Percentiles rank a stretch among this genome's conserved stretches.
Conservation (phyloP, 768 basidiomycete genomes). For the Paxillus rubicundulus region DNA sequence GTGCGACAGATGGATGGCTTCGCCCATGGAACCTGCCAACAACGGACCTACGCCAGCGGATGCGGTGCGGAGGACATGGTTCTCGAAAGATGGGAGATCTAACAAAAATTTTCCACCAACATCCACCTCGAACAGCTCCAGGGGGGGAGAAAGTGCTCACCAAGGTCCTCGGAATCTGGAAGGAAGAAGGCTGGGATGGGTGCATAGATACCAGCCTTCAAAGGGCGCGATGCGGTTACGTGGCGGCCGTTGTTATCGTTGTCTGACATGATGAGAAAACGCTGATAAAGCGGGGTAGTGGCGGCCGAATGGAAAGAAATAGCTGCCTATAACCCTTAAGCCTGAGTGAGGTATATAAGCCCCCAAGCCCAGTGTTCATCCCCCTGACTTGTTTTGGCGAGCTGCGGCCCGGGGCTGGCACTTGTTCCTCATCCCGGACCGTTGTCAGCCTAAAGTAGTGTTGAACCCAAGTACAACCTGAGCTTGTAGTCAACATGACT, state of each 20-base stretch:
- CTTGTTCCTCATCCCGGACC: background rate
- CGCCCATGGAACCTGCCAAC: slow-evolving; percentile 82
- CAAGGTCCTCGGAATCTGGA: slow-evolving; percentile 74
- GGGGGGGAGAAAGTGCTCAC: slow-evolving; percentile 42
- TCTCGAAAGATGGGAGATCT: slow-evolving; percentile 67
- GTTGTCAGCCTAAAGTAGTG: background rate
- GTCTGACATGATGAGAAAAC: slow-evolving; percentile 35
- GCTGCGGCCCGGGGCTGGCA: slow-evolving; percentile 1
- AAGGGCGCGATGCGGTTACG: slow-evolving; percentile 42
- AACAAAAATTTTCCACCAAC: slow-evolving; percentile 4
- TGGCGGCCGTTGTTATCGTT: slow-evolving; percentile 26
- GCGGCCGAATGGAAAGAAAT: background rate
- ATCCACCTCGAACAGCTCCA: slow-evolving; percentile 2
- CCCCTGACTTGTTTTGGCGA: background rate
- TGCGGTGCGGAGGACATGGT: slow-evolving; percentile 64
- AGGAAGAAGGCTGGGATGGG: slow-evolving; percentile 88
- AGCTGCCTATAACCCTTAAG: background rate
- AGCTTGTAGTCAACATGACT: background rate
- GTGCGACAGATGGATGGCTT: slow-evolving; percentile 72
- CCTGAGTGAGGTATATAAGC: slow-evolving; percentile 13
- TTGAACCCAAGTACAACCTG: no score
- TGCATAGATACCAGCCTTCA: slow-evolving; percentile 77
- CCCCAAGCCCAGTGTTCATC: background rate
- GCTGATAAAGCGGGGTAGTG: background rate
- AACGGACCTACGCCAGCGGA: slow-evolving; percentile 68